Conservation (phyloP, 257 asterid species). For the Striga asiatica region DNA sequence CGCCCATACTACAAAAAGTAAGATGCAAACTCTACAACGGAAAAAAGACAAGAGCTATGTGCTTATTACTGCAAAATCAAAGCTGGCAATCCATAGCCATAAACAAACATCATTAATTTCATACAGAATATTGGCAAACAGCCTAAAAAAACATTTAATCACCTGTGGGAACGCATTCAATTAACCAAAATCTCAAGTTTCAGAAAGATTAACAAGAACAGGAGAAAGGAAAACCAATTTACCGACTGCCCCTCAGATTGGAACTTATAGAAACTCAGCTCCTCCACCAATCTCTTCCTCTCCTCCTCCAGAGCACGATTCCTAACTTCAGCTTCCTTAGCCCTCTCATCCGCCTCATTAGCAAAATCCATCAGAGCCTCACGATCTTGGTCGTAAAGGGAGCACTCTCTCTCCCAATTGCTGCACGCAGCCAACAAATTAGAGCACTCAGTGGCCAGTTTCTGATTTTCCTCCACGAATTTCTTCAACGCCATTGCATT, state of each 20-base stretch:
- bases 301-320: slow-evolving; percentile 56
- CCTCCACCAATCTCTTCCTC: slow-evolving; percentile 40
- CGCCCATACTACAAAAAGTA: neutral
- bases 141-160: neutral
- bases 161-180: neutral
- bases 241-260: slow-evolving; percentile 39
- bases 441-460: slow-evolving; percentile 63
- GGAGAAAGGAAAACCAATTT: slow-evolving; percentile 14
- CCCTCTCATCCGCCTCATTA: slow-evolving; percentile 89
- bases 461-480: slow-evolving; percentile 92
- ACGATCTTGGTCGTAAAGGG: slow-evolving; percentile 77
- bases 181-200: neutral
- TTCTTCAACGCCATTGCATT: slow-evolving; percentile 86
- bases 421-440: slow-evolving; percentile 57
- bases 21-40: neutral
- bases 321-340: slow-evolving; percentile 64
- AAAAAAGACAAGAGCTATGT: neutral
- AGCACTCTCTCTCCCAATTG: slow-evolving; percentile 89
- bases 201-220: neutral
- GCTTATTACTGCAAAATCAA: neutral
- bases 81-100: neutral
- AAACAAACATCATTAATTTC: neutral
- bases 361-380: slow-evolving; percentile 96
- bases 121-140: neutral
- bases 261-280: slow-evolving; percentile 36